Evolutionary conservation across 768 basidiomycete genomes (phyloP).

Genomic region (Gelatoporia subvermispora): DNA sequence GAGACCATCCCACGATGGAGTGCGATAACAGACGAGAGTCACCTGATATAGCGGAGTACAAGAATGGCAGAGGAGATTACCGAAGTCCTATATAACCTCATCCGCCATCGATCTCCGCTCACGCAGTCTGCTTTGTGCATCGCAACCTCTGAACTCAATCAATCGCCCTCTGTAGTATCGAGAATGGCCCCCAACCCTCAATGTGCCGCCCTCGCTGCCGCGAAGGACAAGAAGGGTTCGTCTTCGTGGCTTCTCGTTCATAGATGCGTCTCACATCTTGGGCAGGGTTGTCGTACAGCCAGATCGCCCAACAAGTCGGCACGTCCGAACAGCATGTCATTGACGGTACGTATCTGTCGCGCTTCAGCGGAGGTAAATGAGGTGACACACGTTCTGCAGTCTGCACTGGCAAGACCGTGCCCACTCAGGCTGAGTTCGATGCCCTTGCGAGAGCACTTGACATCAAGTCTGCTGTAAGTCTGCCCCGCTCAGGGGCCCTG

Average conservation of each 20-base stretch:
- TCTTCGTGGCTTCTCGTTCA: neutral
- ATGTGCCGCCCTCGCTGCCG: conserved; percentile 54
- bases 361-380: neutral
- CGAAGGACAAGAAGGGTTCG: conserved; percentile 47
- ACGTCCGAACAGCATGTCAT: conserved; percentile 42
- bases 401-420: conserved; percentile 20
- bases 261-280: neutral
- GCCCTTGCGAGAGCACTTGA: conserved; percentile 22
- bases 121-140: neutral
- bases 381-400: conserved; percentile 6
- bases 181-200: conserved; percentile 52
- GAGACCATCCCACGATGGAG: no score
- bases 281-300: conserved; percentile 42
- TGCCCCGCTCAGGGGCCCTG: neutral
- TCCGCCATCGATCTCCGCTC: neutral
- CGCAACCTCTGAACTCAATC: neutral
- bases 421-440: conserved; percentile 24
- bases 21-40: neutral
- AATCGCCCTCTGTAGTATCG: no score
- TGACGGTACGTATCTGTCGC: conserved; percentile 38
- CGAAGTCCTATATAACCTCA: conserved; percentile 9
- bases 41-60: neutral
- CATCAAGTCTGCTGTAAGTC: conserved; percentile 21
- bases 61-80: no score
- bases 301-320: conserved; percentile 44